Conservation (phyloP, 108 stramenopile genomes). For the Fragilaria radians region DNA sequence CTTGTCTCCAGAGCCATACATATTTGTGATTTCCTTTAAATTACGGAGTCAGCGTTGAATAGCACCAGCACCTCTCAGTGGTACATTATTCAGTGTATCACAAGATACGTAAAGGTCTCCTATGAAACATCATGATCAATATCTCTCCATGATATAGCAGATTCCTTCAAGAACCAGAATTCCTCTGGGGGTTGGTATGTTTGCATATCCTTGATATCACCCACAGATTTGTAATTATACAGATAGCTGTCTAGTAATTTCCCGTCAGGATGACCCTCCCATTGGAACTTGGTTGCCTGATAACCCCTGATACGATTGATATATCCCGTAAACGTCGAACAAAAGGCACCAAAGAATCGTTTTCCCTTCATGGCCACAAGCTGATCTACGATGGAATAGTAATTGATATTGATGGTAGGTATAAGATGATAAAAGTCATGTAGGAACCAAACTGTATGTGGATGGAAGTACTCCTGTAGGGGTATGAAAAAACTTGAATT, state of each 20-base stretch:
- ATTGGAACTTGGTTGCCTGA: constrained; percentile 27
- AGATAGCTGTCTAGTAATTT: constrained; percentile 15
- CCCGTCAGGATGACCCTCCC: constrained; percentile 24
- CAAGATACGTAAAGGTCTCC: no score
- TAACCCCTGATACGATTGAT: constrained; percentile 52
- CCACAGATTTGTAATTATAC: no score
- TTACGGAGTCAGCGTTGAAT: no score
- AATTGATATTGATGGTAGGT: constrained; percentile 34
- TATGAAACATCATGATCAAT: constrained; percentile 81
- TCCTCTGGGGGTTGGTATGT: no score
- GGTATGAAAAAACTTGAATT: constrained; percentile 56
- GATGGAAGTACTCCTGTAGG: no score
- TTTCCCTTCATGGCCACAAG: constrained; percentile 41
- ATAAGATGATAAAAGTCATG: constrained; percentile 47
- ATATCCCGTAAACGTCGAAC: constrained; percentile 52
- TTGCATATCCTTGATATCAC: no score
- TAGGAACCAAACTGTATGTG: no score
- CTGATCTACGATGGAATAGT: constrained; percentile 55
- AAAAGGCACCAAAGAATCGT: constrained; percentile 41
- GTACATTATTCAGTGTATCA: no score
- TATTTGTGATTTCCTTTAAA: no score
- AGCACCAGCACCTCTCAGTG: no score
- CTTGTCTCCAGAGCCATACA: no score
- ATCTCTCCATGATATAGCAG: constrained; percentile 71
- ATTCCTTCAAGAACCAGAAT: constrained; percentile 40